Conservation (phyloP, 176 grass and related monocot genomes). For the Oryza nivara region DNA sequence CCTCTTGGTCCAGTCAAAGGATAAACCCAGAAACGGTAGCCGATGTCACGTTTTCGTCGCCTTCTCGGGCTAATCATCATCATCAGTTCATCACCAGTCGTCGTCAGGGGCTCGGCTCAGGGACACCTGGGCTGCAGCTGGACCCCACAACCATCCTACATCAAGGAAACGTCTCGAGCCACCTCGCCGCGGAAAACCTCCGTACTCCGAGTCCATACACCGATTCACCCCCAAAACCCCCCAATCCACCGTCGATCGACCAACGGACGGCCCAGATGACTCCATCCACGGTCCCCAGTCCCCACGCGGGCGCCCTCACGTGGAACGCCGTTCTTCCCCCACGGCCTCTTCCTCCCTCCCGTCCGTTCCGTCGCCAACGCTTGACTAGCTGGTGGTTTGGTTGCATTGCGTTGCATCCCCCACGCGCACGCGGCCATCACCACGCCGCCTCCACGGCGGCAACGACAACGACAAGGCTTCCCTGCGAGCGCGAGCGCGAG, state of each 20-base stretch:
- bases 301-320: not conserved
- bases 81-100: not conserved
- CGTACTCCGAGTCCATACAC: not conserved
- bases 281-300: not conserved
- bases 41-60: not conserved
- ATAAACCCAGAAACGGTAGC: not conserved
- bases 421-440: not conserved
- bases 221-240: not conserved
- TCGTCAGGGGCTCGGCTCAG: not conserved
- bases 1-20: not conserved
- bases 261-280: not conserved
- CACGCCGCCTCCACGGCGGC: slow-evolving; percentile 11
- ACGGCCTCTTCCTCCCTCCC: not conserved
- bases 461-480: slow-evolving; percentile 20
- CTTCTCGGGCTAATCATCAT: not conserved
- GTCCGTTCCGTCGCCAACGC: slow-evolving; percentile 16
- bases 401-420: too few species aligned
- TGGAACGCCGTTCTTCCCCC: not conserved
- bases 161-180: too few species aligned
- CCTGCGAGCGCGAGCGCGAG: too few species aligned
- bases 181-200: not conserved
- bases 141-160: not conserved
- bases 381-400: not conserved
- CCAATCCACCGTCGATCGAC: not conserved
- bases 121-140: not conserved